Percentiles rank a stretch among this genome's conserved stretches.
phyloP scores from a whole-genome alignment of 2,329 filamentous ascomycete species.

The Pseudogymnoascus pannorum region DNA sequence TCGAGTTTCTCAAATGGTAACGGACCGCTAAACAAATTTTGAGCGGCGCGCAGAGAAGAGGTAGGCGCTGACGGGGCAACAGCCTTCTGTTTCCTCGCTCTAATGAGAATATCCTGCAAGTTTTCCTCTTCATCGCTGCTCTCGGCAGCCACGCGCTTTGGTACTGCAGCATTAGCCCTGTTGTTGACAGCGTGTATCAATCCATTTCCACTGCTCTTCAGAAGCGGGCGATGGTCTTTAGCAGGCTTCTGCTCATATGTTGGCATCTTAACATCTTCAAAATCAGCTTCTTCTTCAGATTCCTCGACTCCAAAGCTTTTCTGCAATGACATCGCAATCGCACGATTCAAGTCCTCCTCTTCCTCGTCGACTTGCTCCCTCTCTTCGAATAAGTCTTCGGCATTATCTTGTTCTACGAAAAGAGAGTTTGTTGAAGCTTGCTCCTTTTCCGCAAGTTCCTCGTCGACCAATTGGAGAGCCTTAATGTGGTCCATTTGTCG shows the following conservation, averaged over 20 bases:
- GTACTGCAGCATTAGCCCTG: constrained; percentile 55
- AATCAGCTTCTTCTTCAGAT: constrained; percentile 33
- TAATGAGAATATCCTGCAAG: constrained; percentile 66
- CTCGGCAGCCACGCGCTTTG: constrained; percentile 35
- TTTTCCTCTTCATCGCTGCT: constrained; percentile 73
- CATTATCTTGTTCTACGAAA: constrained; percentile 20
- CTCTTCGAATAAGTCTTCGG: constrained; percentile 17
- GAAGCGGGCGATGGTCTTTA: constrained; percentile 43
- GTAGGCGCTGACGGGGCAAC: constrained; percentile 14
- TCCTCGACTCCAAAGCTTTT: constrained; percentile 43
- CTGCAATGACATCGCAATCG: constrained; percentile 78
- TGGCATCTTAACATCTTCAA: constrained; percentile 46
- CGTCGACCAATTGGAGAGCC: constrained; percentile 8
- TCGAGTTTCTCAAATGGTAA: constrained; percentile 86
- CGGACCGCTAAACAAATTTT: constrained; percentile 67
- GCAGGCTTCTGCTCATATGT: constrained; percentile 51
- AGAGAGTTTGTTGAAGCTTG: constrained; percentile 20
- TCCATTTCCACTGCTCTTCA: constrained; percentile 46
- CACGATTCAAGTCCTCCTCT: constrained; percentile 69
- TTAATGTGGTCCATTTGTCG: neutral
- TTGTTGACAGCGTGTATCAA: constrained; percentile 72
- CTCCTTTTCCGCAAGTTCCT: neutral
- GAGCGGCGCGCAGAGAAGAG: constrained; percentile 31
- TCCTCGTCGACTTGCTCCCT: constrained; percentile 58
- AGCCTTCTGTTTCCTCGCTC: constrained; percentile 57